phyloP scores from a whole-genome alignment of 257 asterid species.

The Solanum lignicaule region DNA sequence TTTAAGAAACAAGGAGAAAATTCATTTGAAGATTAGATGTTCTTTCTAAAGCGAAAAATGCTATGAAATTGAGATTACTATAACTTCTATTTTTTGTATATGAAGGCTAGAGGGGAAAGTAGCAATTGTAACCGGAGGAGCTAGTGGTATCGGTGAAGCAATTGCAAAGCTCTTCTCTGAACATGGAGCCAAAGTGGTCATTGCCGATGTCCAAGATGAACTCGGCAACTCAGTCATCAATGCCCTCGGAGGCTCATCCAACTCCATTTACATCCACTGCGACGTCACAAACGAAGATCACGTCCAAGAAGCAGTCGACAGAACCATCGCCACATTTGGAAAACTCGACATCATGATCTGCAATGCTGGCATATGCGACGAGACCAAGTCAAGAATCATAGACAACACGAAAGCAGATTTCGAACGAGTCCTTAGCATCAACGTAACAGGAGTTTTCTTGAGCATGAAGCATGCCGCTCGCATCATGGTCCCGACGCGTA shows the following conservation, averaged over 20 bases:
- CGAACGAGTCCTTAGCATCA: conserved; percentile 26
- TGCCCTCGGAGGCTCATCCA: conserved; percentile 15
- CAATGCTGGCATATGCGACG: conserved; percentile 38
- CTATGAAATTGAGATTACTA: not conserved
- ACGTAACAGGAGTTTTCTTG: conserved; percentile 41
- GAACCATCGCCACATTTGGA: conserved; percentile 23
- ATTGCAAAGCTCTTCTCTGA: conserved; percentile 31
- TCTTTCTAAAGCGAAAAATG: not conserved
- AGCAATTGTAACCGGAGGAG: conserved; percentile 52
- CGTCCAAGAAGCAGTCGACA: conserved; percentile 25
- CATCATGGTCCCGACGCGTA: conserved; percentile 31
- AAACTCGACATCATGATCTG: conserved; percentile 53
- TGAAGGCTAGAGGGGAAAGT: conserved; percentile 57
- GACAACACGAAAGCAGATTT: conserved; percentile 20
- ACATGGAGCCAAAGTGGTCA: conserved; percentile 53
- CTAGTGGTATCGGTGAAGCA: conserved; percentile 53
- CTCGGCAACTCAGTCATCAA: conserved; percentile 20
- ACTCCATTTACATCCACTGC: conserved; percentile 32
- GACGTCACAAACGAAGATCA: conserved; percentile 46
- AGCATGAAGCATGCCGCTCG: conserved; percentile 52
- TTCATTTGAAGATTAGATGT: not conserved
- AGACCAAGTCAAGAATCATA: conserved; percentile 10
- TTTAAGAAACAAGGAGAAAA: not conserved
- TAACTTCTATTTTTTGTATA: not conserved
- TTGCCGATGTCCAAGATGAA: conserved; percentile 44